A percentile compares a stretch with the other conserved stretches of the same genome.
phyloP scores from a whole-genome alignment of 78 protist species.

The Thecamonas trahens region DNA sequence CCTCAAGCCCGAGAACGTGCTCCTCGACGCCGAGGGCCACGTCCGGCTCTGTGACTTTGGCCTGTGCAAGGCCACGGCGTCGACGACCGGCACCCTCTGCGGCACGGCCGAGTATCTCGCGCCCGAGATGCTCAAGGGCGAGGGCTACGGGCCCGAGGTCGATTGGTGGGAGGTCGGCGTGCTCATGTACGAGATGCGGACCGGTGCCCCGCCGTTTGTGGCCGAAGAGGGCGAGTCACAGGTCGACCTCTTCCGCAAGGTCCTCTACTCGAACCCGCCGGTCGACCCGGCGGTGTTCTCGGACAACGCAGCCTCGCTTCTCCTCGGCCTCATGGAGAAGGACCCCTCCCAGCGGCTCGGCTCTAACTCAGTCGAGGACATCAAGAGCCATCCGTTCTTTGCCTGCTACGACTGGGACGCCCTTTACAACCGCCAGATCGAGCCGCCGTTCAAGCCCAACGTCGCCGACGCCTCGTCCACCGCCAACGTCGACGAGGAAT shows the following conservation, averaged over 20 bases:
- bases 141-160: constrained; percentile 82
- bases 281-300: not conserved
- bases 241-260: constrained; percentile 48
- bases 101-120: constrained; percentile 97
- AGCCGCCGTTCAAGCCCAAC: constrained; percentile 60
- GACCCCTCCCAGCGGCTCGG: constrained; percentile 38
- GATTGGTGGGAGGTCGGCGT: constrained; percentile 94
- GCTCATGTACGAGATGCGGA: constrained; percentile 81
- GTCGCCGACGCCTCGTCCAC: constrained; percentile 35
- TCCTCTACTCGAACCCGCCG: not conserved
- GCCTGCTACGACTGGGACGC: constrained; percentile 62
- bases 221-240: constrained; percentile 36
- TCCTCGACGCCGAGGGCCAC: constrained; percentile 85
- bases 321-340: constrained; percentile 24
- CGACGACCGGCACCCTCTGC: constrained; percentile 86
- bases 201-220: constrained; percentile 73
- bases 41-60: constrained; percentile 94
- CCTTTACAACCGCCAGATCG: constrained; percentile 23
- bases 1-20: constrained; percentile 94
- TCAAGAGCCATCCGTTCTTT: constrained; percentile 79
- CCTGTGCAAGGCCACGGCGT: constrained; percentile 70
- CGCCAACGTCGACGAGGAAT: constrained; percentile 24
- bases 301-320: not conserved
- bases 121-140: constrained; percentile 73
- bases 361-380: constrained; percentile 1